Evolutionary conservation across 1,284 basidiomycete genomes (phyloP), one percentile per base, ranked within the genome.

Genomic region (Ceratobasidium sp.): DNA sequence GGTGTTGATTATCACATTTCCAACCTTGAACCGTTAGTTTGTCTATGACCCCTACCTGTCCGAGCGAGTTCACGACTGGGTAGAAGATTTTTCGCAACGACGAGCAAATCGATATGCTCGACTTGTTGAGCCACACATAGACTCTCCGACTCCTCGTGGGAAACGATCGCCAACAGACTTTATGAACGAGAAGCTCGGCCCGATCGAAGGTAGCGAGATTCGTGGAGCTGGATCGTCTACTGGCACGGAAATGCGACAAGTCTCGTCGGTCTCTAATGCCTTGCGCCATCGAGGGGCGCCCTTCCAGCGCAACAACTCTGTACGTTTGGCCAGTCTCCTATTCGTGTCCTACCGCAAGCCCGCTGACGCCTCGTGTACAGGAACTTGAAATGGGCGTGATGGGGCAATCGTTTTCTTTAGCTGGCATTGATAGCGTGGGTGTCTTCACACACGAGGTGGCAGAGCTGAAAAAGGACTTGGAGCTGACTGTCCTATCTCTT

Each of bases 361-460:
- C 53, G 64, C 75, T 77, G 63, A 77, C 75, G 53, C 75, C 75
- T 77, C 75, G 75, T 77, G 75, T 77, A n/a, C 75, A 77, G 75
- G 75, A 77, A 42, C 61, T 46, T 7, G 75, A 77, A 33, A 77
- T 77, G 75, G 75, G 46, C 20, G 64, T 46, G 42, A 77, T 77
- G 18, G 75, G 75, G 40, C 63, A 77, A 15, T 58, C 64, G 23
- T 77, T 67, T 53, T 53, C 75, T 42, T 66, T 68, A 53, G 13
- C 51, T 44, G 53, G 51, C 4, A 7, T 67, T 33, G 75, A 77
- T 67, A 68, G 40, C 42, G 75, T 77, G 63, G 53, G 75, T 77
- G 15, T 66, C 23, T 42, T 55, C 51, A 44, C 53, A 55, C 75
- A 77, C 63, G 72, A 66, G 64, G 51, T 33, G n/a, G 40, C 53